Percentiles rank a stretch among this genome's conserved stretches.
Conservation (phyloP, 2,329 filamentous ascomycete genomes). For the Lasiodiplodia hormozganensis region DNA sequence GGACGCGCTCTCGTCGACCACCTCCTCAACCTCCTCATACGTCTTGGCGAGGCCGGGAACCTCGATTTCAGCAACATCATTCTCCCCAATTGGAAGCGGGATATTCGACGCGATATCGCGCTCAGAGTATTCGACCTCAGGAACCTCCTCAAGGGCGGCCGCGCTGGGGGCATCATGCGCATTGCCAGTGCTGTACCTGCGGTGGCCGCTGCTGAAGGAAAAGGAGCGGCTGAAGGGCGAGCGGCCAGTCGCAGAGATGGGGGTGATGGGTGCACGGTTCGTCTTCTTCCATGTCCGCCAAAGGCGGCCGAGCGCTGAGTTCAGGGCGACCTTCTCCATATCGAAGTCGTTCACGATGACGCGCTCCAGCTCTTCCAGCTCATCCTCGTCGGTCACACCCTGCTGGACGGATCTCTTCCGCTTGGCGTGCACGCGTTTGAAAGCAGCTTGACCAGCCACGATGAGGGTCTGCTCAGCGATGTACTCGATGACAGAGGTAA, state of each 20-base stretch:
- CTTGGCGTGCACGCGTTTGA: conserved; percentile 62
- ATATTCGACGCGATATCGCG: conserved; percentile 63
- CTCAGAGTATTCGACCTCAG: conserved; percentile 54
- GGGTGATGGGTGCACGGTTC: conserved; percentile 57
- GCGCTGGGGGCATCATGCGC: conserved; percentile 25
- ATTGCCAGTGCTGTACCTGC: conserved; percentile 28
- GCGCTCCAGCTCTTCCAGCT: conserved; percentile 64
- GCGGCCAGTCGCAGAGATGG: conserved; percentile 33
- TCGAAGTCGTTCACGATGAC: conserved; percentile 89
- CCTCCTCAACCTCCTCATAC: conserved; percentile 54
- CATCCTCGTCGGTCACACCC: neutral
- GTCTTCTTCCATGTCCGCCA: conserved; percentile 97
- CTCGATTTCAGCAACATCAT: conserved; percentile 82
- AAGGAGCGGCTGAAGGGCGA: neutral
- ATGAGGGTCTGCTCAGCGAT: conserved; percentile 90
- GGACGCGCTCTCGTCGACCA: conserved; percentile 41
- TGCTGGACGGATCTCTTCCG: conserved; percentile 44
- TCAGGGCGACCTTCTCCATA: conserved; percentile 90
- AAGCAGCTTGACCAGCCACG: conserved; percentile 85
- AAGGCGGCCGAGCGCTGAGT: conserved; percentile 83
- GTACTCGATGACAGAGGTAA: conserved; percentile 93
- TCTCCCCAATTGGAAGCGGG: conserved; percentile 70
- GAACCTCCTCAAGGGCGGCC: conserved; percentile 32
- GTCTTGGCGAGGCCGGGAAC: conserved; percentile 68
- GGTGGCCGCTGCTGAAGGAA: neutral